Evolutionary conservation across 441 rosid genomes (phyloP).

Genomic region (Populus hybrid): DNA sequence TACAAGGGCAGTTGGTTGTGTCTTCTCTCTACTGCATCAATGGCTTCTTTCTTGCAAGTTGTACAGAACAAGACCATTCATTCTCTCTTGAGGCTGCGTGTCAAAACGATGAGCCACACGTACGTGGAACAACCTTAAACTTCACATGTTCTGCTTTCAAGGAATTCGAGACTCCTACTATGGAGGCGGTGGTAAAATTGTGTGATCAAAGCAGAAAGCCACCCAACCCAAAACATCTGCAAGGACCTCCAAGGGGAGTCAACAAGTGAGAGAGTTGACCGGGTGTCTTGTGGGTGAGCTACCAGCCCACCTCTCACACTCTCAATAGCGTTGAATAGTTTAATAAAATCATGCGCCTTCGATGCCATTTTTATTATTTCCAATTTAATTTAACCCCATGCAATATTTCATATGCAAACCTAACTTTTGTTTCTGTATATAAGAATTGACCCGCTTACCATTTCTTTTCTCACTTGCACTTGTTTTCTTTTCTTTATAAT

Average conservation of each 20-base stretch:
- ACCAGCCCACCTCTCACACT: constrained; percentile 79
- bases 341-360: constrained; percentile 81
- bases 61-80: background rate
- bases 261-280: constrained; percentile 54
- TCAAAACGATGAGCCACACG: constrained; percentile 16
- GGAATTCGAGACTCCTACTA: background rate
- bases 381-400: background rate
- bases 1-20: too few species aligned
- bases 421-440: constrained; percentile 17
- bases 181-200: background rate
- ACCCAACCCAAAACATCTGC: constrained; percentile 12
- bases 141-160: background rate
- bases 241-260: constrained; percentile 1
- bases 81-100: background rate
- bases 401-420: constrained; percentile 8
- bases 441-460: constrained; percentile 24
- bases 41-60: background rate
- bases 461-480: constrained; percentile 28
- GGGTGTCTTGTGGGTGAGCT: constrained; percentile 86
- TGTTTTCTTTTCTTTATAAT: constrained; percentile 4
- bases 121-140: constrained; percentile 11
- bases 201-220: constrained; percentile 28
- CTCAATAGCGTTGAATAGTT: constrained; percentile 93
- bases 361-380: constrained; percentile 22
- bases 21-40: background rate